Evolutionary conservation across 73 alveolate species (phyloP), one percentile per base, ranked within the genome.

Genomic region (Paramecium sexaurelia): DNA sequence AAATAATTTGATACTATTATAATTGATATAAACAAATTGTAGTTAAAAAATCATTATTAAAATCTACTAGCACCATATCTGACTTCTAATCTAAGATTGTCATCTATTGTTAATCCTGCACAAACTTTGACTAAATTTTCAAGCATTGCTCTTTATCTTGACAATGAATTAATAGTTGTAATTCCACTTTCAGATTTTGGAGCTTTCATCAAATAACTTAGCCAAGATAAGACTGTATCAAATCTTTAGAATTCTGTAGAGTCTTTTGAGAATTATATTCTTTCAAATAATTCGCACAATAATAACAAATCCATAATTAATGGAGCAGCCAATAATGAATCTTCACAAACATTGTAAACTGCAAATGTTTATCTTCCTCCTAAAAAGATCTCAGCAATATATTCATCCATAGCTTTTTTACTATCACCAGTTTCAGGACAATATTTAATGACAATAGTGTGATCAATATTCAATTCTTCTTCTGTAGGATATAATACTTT

Each of bases 381-480:
- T 85, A 97, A 93, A 95, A 97, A 97, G 73, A 97, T 97, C 32
- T 95, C 96, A 56, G 98, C 94, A 24, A 96, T 94, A 94, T 96
- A 97, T 93, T 97, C 99, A 92, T 97, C 99, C 78, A 97, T 92
- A 92, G 99, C 99, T 86, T 98, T 93, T 96, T 97, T 97, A 26
- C 98, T 92, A 92, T 97, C 99, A 40, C 99, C 99, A 3, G 98
- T 98, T 85, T 94, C 94, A 17, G 99, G 99, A 36, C 96, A 95
- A 85, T 97, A 97, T 95, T 96, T 97, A 88, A 97, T 97, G 3
- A 97, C 99, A 9, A 97, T 99, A 57, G 93, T 94, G 93, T 97
- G 99, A 92, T 97, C 99, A 4, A 98, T 97, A 56, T 92, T 93
- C 55, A 96, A 96, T 29, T 96, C 95, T 11, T 93, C 97, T 39